These are phyloP conservation scores for Cystobasidium ongulense DNA, from an alignment of 768 basidiomycete species.

Conservation along the genomic window DNA sequence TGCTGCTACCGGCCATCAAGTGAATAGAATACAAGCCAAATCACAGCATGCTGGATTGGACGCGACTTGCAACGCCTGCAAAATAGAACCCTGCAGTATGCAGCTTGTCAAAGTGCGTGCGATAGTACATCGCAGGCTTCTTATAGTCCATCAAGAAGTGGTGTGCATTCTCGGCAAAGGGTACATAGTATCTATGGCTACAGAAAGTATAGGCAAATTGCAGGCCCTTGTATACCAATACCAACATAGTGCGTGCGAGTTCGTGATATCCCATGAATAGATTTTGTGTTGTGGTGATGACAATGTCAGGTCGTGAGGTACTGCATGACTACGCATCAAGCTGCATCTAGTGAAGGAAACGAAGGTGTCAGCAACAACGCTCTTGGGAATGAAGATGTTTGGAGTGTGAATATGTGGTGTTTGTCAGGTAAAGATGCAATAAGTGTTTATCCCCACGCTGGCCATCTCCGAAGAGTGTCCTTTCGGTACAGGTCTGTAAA, in stretches of 20 bases:
- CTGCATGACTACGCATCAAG: neutral
- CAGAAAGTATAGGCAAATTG: neutral
- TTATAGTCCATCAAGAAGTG: neutral
- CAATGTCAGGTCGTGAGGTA: no score
- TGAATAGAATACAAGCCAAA: no score
- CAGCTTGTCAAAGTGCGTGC: neutral
- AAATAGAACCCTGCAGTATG: no score
- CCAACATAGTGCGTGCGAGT: neutral
- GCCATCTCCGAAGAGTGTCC: neutral
- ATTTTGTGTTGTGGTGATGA: no score
- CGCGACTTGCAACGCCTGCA: no score
- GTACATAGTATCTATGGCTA: neutral
- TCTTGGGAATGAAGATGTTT: neutral
- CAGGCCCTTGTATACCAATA: neutral
- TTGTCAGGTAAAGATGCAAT: constrained; percentile 13
- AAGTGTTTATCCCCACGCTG: constrained; percentile 10
- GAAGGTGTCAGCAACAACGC: neutral
- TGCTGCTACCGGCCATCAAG: no score
- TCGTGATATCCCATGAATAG: no score
- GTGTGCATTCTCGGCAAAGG: neutral
- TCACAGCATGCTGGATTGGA: no score
- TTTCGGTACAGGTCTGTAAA: constrained; percentile 34
- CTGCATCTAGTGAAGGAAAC: no score
- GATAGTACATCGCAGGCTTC: no score
- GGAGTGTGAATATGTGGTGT: neutral